Evolutionary conservation across 2,329 filamentous ascomycete genomes (phyloP).

Genomic region (Botryotinia calthae): DNA sequence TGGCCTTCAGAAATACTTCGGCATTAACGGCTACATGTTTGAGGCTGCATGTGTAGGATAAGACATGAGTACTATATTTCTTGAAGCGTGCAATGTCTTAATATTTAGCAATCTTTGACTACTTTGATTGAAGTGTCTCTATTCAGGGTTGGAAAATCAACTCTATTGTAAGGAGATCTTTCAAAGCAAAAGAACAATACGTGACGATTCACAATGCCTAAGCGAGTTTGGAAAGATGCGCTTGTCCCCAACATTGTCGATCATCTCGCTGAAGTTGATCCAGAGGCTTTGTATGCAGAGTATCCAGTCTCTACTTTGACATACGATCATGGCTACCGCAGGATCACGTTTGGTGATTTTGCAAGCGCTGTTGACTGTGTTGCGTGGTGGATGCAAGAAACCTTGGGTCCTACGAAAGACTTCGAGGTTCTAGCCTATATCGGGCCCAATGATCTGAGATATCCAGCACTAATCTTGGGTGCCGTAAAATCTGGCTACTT

Average conservation of each 20-base stretch:
- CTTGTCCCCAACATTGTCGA: background rate
- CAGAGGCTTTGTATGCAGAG: constrained; percentile 5
- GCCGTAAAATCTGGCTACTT: constrained; percentile 13
- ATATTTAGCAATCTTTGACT: too few species aligned
- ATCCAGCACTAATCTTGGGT: background rate
- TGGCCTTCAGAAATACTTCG: background rate
- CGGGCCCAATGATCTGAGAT: constrained; percentile 32
- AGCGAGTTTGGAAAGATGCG: background rate
- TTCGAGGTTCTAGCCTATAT: constrained; percentile 47
- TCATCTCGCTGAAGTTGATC: background rate
- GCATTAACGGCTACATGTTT: background rate
- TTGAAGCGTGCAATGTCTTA: too few species aligned
- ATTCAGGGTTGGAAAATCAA: too few species aligned
- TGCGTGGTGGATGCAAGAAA: constrained; percentile 25
- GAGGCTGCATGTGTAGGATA: background rate
- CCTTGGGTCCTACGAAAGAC: constrained; percentile 14
- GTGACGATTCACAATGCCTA: too few species aligned
- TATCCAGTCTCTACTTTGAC: background rate
- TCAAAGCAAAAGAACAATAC: too few species aligned
- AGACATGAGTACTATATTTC: background rate
- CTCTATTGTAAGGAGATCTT: too few species aligned
- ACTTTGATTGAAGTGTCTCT: too few species aligned
- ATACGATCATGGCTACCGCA: constrained; percentile 15
- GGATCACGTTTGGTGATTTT: constrained; percentile 23
- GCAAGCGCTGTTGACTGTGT: constrained; percentile 26